Percentiles rank a stretch among this genome's conserved stretches.
These are phyloP conservation scores for Delonix regia DNA, from an alignment of 306 rosid species.

Conservation along the genomic window DNA sequence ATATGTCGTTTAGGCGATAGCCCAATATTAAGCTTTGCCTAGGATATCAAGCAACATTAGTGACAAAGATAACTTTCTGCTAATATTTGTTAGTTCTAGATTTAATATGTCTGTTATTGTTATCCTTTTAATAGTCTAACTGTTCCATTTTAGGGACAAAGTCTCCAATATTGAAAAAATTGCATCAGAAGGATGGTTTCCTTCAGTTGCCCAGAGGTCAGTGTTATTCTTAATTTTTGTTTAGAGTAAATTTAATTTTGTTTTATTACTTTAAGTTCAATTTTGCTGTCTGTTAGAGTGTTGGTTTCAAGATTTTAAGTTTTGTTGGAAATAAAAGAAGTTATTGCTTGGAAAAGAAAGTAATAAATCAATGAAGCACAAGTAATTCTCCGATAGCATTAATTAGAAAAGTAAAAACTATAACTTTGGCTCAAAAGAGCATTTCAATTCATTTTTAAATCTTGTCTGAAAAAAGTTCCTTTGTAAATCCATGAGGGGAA, in stretches of 20 bases:
- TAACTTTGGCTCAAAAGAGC: neutral
- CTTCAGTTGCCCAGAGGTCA: neutral
- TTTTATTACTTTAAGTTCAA: slow-evolving; percentile 8
- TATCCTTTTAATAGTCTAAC: neutral
- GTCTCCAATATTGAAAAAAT: neutral
- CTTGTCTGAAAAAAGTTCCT: neutral
- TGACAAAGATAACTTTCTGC: too few relatives aligned
- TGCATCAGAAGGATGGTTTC: neutral
- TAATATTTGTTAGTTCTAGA: too few relatives aligned
- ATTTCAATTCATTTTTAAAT: neutral
- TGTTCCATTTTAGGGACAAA: neutral
- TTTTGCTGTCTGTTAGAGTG: neutral
- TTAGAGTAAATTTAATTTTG: neutral
- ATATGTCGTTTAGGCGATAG: too few relatives aligned
- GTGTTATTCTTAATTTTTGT: slow-evolving; percentile 27
- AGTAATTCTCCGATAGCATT: neutral
- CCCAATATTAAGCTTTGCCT: too few relatives aligned
- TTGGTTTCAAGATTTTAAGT: neutral
- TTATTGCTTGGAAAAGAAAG: neutral
- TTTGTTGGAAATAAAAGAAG: neutral
- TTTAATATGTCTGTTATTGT: neutral
- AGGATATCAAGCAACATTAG: too few relatives aligned
- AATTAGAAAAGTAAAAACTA: neutral
- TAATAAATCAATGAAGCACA: neutral
- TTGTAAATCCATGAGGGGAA: neutral